Evolutionary conservation across 2,329 filamentous ascomycete genomes (phyloP).

Genomic region (Cadophora gregata): DNA sequence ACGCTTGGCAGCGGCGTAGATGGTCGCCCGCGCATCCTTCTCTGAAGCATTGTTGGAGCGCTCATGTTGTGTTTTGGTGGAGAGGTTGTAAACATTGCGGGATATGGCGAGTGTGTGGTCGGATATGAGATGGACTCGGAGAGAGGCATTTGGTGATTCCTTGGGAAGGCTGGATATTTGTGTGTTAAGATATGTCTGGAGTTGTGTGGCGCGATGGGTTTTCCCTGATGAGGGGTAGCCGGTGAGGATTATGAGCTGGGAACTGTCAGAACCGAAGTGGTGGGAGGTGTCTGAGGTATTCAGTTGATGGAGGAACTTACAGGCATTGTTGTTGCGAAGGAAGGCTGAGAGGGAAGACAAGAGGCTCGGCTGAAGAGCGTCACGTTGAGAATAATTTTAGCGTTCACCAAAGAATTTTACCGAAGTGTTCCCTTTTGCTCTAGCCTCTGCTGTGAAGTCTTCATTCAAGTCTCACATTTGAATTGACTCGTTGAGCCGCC

Average conservation of each 20-base stretch:
- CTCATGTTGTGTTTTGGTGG: conserved; percentile 60
- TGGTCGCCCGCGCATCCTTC: conserved; percentile 79
- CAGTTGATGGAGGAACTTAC: neutral
- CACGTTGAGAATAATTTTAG: neutral
- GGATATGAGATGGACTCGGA: conserved; percentile 76
- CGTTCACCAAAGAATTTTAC: neutral
- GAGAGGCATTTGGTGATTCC: conserved; percentile 45
- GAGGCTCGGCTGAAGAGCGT: neutral
- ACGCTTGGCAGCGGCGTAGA: conserved; percentile 81
- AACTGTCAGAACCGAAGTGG: neutral
- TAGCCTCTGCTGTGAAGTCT: neutral
- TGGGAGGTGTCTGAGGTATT: neutral
- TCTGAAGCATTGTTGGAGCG: conserved; percentile 77
- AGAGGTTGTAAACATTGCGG: conserved; percentile 73
- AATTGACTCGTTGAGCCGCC: neutral
- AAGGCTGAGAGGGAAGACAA: conserved; percentile 5
- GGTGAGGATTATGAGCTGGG: conserved; percentile 70
- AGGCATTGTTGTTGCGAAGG: conserved; percentile 9
- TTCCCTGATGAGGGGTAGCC: conserved; percentile 74
- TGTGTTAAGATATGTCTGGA: conserved; percentile 70
- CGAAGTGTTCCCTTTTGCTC: neutral
- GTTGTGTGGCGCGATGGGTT: conserved; percentile 68
- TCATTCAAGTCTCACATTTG: too few relatives aligned
- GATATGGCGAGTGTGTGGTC: conserved; percentile 74
- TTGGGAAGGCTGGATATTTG: conserved; percentile 45